Conservation (phyloP, 768 basidiomycete genomes). For the Tulasnella sp. region DNA sequence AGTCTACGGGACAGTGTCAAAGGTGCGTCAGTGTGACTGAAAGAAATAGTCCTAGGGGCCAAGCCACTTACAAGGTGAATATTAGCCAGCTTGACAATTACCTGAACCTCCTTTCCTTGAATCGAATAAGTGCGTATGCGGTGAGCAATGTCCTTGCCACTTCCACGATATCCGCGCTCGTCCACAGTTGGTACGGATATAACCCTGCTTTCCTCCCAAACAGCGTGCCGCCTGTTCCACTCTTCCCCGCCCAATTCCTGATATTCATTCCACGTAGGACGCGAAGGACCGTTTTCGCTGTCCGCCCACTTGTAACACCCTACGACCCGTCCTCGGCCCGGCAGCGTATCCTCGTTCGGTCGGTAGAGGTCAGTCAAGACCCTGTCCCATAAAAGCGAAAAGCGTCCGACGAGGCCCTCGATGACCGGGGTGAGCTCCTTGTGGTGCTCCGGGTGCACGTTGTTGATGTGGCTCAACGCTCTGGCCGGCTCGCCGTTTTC, state of each 20-base stretch:
- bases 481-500: neutral
- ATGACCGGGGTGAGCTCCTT: conserved; percentile 22
- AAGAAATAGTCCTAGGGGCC: neutral
- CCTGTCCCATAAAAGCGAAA: conserved; percentile 18
- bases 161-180: neutral
- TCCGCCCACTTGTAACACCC: neutral
- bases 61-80: conserved; percentile 40
- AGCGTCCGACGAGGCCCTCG: conserved; percentile 20
- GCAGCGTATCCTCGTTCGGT: neutral
- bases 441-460: conserved; percentile 25
- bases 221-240: neutral
- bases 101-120: conserved; percentile 38
- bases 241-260: neutral
- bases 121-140: conserved; percentile 12
- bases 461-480: conserved; percentile 32
- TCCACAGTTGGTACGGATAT: conserved; percentile 3
- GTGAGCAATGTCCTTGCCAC: neutral
- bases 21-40: neutral
- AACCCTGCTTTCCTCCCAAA: conserved; percentile 14
- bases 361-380: conserved; percentile 30
- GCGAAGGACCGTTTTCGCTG: neutral
- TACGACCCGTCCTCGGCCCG: neutral
- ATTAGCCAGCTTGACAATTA: conserved; percentile 45
- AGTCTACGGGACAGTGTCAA: conserved; percentile 33
- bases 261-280: neutral